A percentile compares a stretch with the other conserved stretches of the same genome.
Evolutionary conservation across 192 early-diverging fungal genomes (phyloP).

Genomic region (Phycomyces nitens): DNA sequence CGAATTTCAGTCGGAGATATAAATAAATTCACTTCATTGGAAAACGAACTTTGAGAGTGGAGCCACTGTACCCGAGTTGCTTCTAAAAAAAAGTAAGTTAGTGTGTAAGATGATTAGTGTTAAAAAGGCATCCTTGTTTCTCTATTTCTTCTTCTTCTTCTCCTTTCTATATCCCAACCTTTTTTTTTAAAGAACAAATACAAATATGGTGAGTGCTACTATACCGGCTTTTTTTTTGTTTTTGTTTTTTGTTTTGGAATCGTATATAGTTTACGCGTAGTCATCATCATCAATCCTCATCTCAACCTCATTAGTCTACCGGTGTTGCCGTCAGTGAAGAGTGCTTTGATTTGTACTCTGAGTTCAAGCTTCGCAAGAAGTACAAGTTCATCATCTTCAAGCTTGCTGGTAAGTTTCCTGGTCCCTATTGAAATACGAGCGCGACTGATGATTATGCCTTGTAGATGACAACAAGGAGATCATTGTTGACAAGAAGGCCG

Average conservation of each 20-base stretch:
- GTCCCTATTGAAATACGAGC: too few species aligned
- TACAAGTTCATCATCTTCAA: constrained; percentile 82
- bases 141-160: background rate
- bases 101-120: background rate
- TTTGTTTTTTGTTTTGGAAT: too few species aligned
- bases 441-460: background rate
- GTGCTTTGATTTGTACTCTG: constrained; percentile 64
- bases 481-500: constrained; percentile 58
- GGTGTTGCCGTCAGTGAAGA: constrained; percentile 66
- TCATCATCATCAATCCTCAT: too few species aligned
- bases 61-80: background rate
- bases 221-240: background rate
- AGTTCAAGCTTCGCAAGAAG: constrained; percentile 72
- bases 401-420: constrained; percentile 49
- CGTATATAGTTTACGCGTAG: too few species aligned
- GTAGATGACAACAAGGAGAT: constrained; percentile 59
- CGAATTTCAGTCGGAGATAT: constrained; percentile 3
- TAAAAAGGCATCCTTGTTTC: too few species aligned
- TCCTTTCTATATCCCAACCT: background rate
- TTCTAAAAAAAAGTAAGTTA: background rate
- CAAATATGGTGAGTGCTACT: background rate
- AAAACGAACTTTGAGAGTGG: constrained; percentile 9
- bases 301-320: too few species aligned
- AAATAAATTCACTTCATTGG: background rate
- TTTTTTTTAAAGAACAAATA: background rate